Evolutionary conservation across 2,329 filamentous ascomycete genomes (phyloP), one percentile per base, ranked within the genome.

Genomic region (Truncatella angustata): DNA sequence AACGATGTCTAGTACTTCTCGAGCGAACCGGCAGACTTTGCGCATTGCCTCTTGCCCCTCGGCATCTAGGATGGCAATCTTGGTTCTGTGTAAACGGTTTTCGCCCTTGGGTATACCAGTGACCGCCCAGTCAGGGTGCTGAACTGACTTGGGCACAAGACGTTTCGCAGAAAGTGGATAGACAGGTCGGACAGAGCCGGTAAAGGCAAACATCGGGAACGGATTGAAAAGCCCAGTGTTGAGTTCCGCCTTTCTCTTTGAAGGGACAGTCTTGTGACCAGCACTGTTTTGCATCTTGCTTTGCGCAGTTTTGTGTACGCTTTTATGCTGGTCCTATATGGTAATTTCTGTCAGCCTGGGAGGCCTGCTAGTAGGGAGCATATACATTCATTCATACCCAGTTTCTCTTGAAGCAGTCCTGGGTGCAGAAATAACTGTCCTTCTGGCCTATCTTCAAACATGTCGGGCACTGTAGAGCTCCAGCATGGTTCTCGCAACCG

Each of bases 1-100:
- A 1, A 92, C 91, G 65, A 96, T 88, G 70, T 99, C 94, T 56
- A 99, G 75, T 10, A 97, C 91, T 74, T 99, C 94, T 68, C 94
- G 81, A 16, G 89, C 90, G 56, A 97, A 72, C 46, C 84, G 82
- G 72, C 93, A 97, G 46, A 94, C 91, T 70, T 92, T 96, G 62
- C 92, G 86, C 94, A 99, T 97, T 39, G 81, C 89, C 63, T 93
- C 88, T 66, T 91, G 87, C 52, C 87, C 88, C 66, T 88, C 83
- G 64, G 87, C 85, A 63, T 91, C 88, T 55, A 96, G 78, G 30
- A 94, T 84, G 40, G 88, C 87, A 63, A 88, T 82, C 64, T 84
- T 87, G 55, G 84, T 75, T 48, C 76, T 77, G 28, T 77, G 71
- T 56, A 85, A 80, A 11, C 65, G 62, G 6, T 54, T 54, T 44